phyloP scores from a whole-genome alignment of 805 yeast genomes.

The Kodamaea kaohsiungensis region DNA sequence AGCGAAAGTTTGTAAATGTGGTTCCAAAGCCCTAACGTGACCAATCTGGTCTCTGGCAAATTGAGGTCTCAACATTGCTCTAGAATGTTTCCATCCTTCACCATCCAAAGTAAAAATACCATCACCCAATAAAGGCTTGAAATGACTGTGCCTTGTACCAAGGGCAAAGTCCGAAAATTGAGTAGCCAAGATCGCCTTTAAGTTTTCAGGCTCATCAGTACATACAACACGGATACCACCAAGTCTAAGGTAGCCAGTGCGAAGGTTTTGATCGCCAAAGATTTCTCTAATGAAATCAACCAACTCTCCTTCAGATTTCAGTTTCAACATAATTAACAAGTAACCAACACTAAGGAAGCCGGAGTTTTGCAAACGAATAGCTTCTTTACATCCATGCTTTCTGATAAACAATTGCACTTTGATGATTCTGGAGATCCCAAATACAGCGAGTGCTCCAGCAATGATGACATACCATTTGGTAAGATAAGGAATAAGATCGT shows the following conservation, averaged over 20 bases:
- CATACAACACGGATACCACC: conserved; percentile 21
- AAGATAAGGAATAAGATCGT: conserved; percentile 4
- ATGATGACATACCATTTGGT: conserved; percentile 15
- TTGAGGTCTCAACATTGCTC: conserved; percentile 31
- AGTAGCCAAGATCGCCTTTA: conserved; percentile 30
- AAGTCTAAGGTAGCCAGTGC: conserved; percentile 11
- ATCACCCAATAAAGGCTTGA: conserved; percentile 24
- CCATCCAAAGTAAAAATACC: conserved; percentile 31
- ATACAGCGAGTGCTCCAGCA: conserved; percentile 11
- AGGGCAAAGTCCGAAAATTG: conserved; percentile 27
- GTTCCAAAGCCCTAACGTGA: conserved; percentile 27
- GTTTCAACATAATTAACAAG: conserved; percentile 16
- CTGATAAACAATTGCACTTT: conserved; percentile 9
- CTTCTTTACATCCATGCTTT: conserved; percentile 15
- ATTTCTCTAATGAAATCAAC: conserved; percentile 19
- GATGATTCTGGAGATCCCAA: conserved; percentile 5
- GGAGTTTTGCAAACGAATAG: conserved; percentile 8
- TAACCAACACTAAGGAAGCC: conserved; percentile 11
- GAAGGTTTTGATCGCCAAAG: conserved; percentile 6
- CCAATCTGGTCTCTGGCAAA: conserved; percentile 29
- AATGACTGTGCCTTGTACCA: conserved; percentile 23
- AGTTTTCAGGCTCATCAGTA: conserved; percentile 25
- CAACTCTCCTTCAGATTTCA: conserved; percentile 24
- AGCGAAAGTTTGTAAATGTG: conserved; percentile 20
- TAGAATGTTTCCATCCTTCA: conserved; percentile 29